Evolutionary conservation across 306 rosid species (phyloP).

Genomic region (Ormosia emarginata): DNA sequence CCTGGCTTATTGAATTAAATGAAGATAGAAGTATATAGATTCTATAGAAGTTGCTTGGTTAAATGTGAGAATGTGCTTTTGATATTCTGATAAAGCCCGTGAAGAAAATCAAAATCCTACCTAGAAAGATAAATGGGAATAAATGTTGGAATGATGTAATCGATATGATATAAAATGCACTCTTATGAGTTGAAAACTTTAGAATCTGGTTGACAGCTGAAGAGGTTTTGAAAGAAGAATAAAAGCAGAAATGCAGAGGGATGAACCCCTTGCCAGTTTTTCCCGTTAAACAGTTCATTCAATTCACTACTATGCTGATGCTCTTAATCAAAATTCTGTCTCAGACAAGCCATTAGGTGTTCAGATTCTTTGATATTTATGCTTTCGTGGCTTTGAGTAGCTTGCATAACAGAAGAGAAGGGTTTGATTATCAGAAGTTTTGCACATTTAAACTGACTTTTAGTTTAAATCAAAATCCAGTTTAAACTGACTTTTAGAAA

Average conservation of each 20-base stretch:
- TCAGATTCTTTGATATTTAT: neutral
- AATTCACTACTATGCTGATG: neutral
- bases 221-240: slow-evolving; percentile 11
- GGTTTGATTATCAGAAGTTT: neutral
- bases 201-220: neutral
- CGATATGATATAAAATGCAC: neutral
- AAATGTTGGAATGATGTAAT: neutral
- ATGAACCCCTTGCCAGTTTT: neutral
- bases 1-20: neutral
- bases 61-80: neutral
- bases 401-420: neutral
- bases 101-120: neutral
- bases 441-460: no score
- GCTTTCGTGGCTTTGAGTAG: neutral
- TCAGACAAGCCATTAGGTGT: neutral
- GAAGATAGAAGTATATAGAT: neutral
- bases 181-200: neutral
- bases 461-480: no score
- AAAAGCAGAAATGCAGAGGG: neutral
- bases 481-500: neutral
- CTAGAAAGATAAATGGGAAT: neutral
- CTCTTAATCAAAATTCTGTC: slow-evolving; percentile 9
- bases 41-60: neutral
- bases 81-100: neutral
- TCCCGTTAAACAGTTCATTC: neutral